Percentiles rank a stretch among this genome's conserved stretches.
phyloP scores from a whole-genome alignment of 1,284 basidiomycete genomes.

The Polyporus tsugae region DNA sequence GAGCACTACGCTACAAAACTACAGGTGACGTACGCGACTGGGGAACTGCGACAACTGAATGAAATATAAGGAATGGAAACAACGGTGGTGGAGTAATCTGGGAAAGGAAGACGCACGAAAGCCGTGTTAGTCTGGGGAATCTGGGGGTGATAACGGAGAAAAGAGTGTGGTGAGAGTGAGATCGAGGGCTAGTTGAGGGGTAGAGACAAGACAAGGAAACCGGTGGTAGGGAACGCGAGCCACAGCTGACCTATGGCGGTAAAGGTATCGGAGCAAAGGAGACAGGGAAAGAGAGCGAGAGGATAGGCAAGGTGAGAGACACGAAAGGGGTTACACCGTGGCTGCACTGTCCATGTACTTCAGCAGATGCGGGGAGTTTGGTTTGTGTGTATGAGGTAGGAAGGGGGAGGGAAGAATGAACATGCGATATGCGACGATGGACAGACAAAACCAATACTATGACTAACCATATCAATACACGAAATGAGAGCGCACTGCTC shows the following conservation, averaged over 20 bases:
- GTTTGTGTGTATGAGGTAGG: constrained; percentile 9
- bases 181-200: constrained; percentile 6
- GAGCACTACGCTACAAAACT: constrained; percentile 47
- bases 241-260: constrained; percentile 13
- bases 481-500: constrained; percentile 31
- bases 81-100: not conserved
- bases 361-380: constrained; percentile 22
- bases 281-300: not conserved
- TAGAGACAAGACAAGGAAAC: constrained; percentile 10
- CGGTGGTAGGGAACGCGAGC: constrained; percentile 26
- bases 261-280: constrained; percentile 12
- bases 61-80: constrained; percentile 6
- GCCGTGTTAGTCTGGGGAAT: constrained; percentile 18
- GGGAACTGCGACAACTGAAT: constrained; percentile 23
- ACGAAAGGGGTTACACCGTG: constrained; percentile 15
- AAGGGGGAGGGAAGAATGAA: constrained; percentile 17
- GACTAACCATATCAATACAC: constrained; percentile 35
- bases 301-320: not conserved
- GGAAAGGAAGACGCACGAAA: constrained; percentile 8
- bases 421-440: constrained; percentile 31
- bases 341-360: constrained; percentile 30
- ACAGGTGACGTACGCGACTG: constrained; percentile 37
- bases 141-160: constrained; percentile 10
- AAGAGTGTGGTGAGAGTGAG: constrained; percentile 10
- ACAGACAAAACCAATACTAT: constrained; percentile 35